A percentile compares a stretch with the other conserved stretches of the same genome.
phyloP scores from a whole-genome alignment of 768 basidiomycete species.

The Agrocybe chaxingu region DNA sequence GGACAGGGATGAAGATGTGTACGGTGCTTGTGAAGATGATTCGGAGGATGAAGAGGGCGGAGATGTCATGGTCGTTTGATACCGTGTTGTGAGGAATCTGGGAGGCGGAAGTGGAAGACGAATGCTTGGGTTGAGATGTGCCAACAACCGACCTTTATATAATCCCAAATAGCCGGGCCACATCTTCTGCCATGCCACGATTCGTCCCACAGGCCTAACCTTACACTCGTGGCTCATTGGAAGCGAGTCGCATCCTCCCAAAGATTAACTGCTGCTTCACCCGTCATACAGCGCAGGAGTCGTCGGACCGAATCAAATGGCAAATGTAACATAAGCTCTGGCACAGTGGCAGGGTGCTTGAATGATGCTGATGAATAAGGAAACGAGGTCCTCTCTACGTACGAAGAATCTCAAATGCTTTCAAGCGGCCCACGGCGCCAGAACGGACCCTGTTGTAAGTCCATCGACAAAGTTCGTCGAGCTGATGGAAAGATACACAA shows the following conservation, averaged over 20 bases:
- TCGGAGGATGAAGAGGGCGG: constrained; percentile 17
- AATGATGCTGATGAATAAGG: not conserved
- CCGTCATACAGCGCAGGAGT: too few species aligned
- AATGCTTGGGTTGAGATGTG: not conserved
- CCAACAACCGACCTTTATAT: too few species aligned
- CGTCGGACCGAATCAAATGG: constrained; percentile 7
- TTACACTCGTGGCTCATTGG: too few species aligned
- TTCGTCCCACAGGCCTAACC: too few species aligned
- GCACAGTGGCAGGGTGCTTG: constrained; percentile 9
- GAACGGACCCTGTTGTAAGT: too few species aligned
- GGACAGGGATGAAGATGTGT: constrained; percentile 12
- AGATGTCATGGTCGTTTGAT: constrained; percentile 9
- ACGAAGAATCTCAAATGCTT: too few species aligned
- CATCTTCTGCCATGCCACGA: too few species aligned
- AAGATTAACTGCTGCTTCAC: too few species aligned
- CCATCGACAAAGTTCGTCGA: not conserved
- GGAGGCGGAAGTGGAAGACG: not conserved
- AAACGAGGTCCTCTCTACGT: too few species aligned
- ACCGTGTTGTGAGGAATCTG: not conserved
- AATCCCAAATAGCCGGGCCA: too few species aligned
- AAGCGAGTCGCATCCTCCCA: too few species aligned
- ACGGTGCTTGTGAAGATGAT: constrained; percentile 15
- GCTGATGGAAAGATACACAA: not conserved
- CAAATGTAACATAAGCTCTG: not conserved
- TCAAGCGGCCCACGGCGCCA: too few species aligned